Percentiles rank a stretch among this genome's conserved stretches.
Conservation (phyloP, 108 stramenopile genomes). For the Pseudonitzschia delicatissima region DNA sequence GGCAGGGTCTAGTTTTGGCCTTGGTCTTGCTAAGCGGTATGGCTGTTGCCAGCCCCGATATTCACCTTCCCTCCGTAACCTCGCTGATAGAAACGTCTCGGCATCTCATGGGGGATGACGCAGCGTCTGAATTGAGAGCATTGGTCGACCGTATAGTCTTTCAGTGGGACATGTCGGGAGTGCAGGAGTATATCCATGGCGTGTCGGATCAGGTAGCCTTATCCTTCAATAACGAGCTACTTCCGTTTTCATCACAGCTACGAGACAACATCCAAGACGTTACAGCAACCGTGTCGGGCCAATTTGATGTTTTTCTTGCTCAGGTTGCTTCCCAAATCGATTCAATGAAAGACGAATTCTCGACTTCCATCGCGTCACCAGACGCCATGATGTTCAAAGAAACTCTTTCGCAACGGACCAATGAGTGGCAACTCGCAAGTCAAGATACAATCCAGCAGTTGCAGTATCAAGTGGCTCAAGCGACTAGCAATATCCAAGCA, state of each 20-base stretch:
- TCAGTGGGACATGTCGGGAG: conserved; percentile 10
- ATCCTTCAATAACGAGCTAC: neutral
- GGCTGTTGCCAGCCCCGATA: conserved; percentile 21
- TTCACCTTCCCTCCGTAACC: conserved; percentile 7
- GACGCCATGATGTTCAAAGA: neutral
- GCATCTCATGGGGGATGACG: neutral
- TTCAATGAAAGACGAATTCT: neutral
- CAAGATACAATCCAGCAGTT: neutral
- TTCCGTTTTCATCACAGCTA: conserved; percentile 1
- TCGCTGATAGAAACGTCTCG: neutral
- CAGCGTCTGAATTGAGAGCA: neutral
- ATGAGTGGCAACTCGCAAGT: neutral
- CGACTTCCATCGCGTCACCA: neutral
- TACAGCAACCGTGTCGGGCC: neutral
- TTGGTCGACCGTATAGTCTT: conserved; percentile 3
- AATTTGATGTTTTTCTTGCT: neutral
- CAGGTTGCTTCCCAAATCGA: conserved; percentile 4
- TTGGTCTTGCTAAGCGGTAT: conserved; percentile 7
- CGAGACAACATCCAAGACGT: neutral
- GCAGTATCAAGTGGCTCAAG: neutral
- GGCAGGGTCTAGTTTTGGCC: conserved; percentile 16
- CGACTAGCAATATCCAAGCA: neutral
- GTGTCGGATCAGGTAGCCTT: neutral
- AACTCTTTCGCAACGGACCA: neutral
- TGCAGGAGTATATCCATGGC: neutral